These are phyloP conservation scores for Platanthera guangdongensis DNA, from an alignment of 106 monocot species.

Conservation along the genomic window DNA sequence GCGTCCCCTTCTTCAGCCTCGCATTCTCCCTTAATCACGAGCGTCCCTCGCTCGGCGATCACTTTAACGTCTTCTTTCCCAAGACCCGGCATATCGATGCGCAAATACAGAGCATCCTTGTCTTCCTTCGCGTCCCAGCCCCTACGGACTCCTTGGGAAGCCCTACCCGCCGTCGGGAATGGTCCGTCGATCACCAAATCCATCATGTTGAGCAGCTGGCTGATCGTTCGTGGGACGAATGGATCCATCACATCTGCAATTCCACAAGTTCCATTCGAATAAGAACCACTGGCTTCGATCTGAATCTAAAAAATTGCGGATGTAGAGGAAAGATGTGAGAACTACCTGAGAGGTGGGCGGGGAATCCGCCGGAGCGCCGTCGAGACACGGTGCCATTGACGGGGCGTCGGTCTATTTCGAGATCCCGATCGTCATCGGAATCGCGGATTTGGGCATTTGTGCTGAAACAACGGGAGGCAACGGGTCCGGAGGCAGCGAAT, in stretches of 20 bases:
- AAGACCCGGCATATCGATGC: slow-evolving; percentile 85
- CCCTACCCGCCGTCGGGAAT: slow-evolving; percentile 12
- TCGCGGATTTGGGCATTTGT: slow-evolving; percentile 22
- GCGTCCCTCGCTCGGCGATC: slow-evolving; percentile 44
- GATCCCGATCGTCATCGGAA: slow-evolving; percentile 14
- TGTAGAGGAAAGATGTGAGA: slow-evolving; percentile 2
- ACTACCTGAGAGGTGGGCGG: slow-evolving; percentile 31
- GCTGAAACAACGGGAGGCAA: slow-evolving; percentile 15
- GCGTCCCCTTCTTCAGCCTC: slow-evolving; percentile 31
- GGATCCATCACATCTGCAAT: slow-evolving; percentile 63
- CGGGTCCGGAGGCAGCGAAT: not conserved
- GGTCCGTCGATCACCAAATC: slow-evolving; percentile 58
- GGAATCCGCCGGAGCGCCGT: slow-evolving; percentile 11
- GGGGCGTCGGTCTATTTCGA: slow-evolving; percentile 11
- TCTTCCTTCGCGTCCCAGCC: slow-evolving; percentile 77
- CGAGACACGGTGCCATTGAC: not conserved
- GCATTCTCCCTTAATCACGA: slow-evolving; percentile 56
- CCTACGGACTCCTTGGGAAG: slow-evolving; percentile 13
- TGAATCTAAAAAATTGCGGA: not conserved
- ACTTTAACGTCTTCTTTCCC: slow-evolving; percentile 60
- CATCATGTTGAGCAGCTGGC: slow-evolving; percentile 81
- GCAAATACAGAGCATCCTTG: slow-evolving; percentile 38
- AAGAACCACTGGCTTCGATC: not conserved
- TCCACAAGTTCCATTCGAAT: not conserved
- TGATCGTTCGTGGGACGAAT: slow-evolving; percentile 51